Evolutionary conservation across 2,329 filamentous ascomycete genomes (phyloP).

Genomic region (Ascochyta clinopodiicola): DNA sequence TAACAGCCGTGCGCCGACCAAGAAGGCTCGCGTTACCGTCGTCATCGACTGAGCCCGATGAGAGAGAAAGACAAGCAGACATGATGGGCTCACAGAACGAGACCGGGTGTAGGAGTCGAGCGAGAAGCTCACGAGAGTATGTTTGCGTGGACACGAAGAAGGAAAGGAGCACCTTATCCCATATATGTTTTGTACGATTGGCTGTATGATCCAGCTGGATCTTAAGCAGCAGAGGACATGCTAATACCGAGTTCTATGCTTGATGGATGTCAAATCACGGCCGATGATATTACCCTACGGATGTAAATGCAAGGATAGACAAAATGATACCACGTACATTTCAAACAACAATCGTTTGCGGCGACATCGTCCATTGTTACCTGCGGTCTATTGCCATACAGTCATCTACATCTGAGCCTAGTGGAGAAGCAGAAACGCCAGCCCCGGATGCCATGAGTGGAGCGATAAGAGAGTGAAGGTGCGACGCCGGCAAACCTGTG

Average conservation of each 20-base stretch:
- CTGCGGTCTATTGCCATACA: neutral
- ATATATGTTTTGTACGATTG: neutral
- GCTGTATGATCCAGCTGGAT: neutral
- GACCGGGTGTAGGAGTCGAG: neutral
- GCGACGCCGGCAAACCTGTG: slow-evolving; percentile 6
- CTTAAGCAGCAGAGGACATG: neutral
- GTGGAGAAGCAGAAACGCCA: neutral
- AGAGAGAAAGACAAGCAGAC: neutral
- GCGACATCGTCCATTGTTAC: neutral
- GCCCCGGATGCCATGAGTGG: neutral
- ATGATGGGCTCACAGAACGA: neutral
- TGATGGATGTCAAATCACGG: neutral
- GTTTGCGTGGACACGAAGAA: neutral
- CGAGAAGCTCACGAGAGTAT: neutral
- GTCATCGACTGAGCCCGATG: slow-evolving; percentile 24
- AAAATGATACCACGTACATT: neutral
- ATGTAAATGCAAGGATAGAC: neutral
- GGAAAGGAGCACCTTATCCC: neutral
- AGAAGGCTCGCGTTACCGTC: slow-evolving; percentile 28
- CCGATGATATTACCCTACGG: neutral
- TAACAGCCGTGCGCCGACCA: neutral
- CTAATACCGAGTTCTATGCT: neutral
- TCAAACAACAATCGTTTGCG: neutral
- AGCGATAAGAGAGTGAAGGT: slow-evolving; percentile 5
- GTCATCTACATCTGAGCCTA: neutral